These are phyloP conservation scores for Botryotinia globosa DNA, from an alignment of 2,329 filamentous ascomycete genomes.

Conservation along the genomic window DNA sequence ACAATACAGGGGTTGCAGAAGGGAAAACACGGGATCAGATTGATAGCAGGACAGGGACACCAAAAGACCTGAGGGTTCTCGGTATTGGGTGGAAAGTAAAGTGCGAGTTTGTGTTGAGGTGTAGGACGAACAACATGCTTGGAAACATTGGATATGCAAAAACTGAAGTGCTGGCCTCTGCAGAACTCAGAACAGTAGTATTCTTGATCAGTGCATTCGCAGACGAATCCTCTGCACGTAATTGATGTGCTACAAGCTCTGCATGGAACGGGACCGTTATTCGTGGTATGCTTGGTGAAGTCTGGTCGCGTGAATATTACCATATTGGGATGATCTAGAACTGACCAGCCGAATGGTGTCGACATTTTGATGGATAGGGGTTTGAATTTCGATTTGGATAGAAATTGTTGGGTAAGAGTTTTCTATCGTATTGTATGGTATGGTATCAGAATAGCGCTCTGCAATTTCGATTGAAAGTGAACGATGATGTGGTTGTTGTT, in stretches of 20 bases:
- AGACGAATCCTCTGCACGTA: neutral
- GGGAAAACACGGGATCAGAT: neutral
- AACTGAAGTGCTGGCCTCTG: neutral
- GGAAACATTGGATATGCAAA: neutral
- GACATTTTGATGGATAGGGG: neutral
- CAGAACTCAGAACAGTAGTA: neutral
- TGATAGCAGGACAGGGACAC: neutral
- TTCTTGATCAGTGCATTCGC: neutral
- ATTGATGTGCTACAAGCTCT: neutral
- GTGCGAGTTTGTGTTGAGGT: neutral
- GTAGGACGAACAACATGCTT: neutral
- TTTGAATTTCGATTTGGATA: neutral
- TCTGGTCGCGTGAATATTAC: neutral
- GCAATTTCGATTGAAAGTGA: neutral
- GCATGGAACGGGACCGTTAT: neutral
- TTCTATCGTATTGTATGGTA: neutral
- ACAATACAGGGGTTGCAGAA: neutral
- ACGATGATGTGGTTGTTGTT: neutral
- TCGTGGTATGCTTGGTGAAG: neutral
- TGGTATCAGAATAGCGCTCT: neutral
- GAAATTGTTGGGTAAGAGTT: too few species aligned
- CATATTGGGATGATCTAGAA: neutral
- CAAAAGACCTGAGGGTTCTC: constrained; percentile 46
- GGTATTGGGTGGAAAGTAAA: constrained; percentile 36
- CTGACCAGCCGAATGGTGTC: too few species aligned